Evolutionary conservation across 208 protist genomes (phyloP).

Genomic region (Crithidia sp.): DNA sequence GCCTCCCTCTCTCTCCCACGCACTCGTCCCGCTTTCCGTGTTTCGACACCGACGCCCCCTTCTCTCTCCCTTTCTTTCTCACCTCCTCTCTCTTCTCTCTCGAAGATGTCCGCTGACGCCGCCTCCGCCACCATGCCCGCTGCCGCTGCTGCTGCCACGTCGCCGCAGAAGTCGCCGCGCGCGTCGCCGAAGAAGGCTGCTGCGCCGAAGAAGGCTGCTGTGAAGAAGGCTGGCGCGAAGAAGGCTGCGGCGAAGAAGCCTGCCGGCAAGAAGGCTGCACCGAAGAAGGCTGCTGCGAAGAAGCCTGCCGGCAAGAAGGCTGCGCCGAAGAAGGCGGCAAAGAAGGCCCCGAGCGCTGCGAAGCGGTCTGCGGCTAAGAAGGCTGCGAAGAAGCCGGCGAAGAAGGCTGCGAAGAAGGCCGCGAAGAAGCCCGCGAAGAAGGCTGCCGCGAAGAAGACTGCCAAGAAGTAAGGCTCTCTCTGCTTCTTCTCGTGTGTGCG

Average conservation of each 20-base stretch:
- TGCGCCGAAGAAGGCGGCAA: conserved; percentile 35
- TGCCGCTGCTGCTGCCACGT: conserved; percentile 5
- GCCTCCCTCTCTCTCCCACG: neutral
- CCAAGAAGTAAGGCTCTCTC: conserved; percentile 21
- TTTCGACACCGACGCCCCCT: neutral
- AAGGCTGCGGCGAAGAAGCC: conserved; percentile 42
- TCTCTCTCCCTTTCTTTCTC: neutral
- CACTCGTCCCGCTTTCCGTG: conserved; percentile 8
- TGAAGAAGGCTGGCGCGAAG: conserved; percentile 28
- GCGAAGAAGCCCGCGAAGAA: conserved; percentile 22
- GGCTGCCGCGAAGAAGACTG: conserved; percentile 5
- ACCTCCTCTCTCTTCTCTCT: neutral
- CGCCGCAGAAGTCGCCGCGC: conserved; percentile 28
- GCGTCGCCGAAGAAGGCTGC: conserved; percentile 34
- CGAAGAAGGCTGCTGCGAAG: conserved; percentile 31
- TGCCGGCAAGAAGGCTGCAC: conserved; percentile 22
- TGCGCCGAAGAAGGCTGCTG: conserved; percentile 33
- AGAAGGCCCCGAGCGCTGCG: conserved; percentile 26
- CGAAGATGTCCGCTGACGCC: conserved; percentile 24
- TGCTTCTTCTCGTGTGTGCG: neutral
- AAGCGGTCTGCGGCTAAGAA: conserved; percentile 8
- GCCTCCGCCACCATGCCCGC: conserved; percentile 11
- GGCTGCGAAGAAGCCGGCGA: conserved; percentile 23
- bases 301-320: conserved; percentile 32
- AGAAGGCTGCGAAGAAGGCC: conserved; percentile 23